phyloP scores from a whole-genome alignment of 2,329 filamentous ascomycete genomes.

The Zymoseptoria pseudotritici region DNA sequence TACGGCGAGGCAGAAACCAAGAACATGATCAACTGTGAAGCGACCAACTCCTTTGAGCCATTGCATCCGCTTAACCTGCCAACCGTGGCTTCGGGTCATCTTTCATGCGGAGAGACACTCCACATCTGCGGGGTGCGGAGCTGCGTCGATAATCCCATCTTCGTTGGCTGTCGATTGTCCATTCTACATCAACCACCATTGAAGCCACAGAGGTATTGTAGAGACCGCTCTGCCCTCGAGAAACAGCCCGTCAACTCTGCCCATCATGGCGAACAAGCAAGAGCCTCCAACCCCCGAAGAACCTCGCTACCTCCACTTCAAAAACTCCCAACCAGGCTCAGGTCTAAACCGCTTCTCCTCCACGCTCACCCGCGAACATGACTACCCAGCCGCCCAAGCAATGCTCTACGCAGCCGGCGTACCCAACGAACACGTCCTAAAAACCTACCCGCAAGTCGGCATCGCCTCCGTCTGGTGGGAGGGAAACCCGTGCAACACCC shows the following conservation, averaged over 20 bases:
- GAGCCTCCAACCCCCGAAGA: slow-evolving; percentile 30
- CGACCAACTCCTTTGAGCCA: too few relatives aligned
- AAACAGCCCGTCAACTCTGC: slow-evolving; percentile 71
- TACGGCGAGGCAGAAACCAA: too few relatives aligned
- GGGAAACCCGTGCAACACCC: slow-evolving; percentile 76
- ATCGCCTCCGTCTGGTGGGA: slow-evolving; percentile 96
- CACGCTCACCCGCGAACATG: slow-evolving; percentile 73
- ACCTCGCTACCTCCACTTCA: slow-evolving; percentile 51
- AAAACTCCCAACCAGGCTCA: slow-evolving; percentile 46
- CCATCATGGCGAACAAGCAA: slow-evolving; percentile 31
- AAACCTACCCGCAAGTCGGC: slow-evolving; percentile 82
- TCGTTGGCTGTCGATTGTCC: slow-evolving; percentile 4
- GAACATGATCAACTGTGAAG: too few relatives aligned
- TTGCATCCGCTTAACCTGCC: background rate
- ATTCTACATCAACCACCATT: slow-evolving; percentile 6
- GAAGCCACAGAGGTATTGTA: background rate
- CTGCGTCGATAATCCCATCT: slow-evolving; percentile 9
- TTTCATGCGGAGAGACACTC: background rate
- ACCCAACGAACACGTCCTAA: slow-evolving; percentile 75
- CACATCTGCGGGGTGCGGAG: background rate
- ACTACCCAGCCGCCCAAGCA: slow-evolving; percentile 86
- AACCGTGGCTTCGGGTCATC: background rate
- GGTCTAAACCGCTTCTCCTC: slow-evolving; percentile 81
- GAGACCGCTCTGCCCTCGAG: slow-evolving; percentile 63
- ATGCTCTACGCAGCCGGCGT: slow-evolving; percentile 95